Base-by-base conservation (phyloP, 495 filamentous ascomycete species). In the Aspergillus wentii region DNA sequence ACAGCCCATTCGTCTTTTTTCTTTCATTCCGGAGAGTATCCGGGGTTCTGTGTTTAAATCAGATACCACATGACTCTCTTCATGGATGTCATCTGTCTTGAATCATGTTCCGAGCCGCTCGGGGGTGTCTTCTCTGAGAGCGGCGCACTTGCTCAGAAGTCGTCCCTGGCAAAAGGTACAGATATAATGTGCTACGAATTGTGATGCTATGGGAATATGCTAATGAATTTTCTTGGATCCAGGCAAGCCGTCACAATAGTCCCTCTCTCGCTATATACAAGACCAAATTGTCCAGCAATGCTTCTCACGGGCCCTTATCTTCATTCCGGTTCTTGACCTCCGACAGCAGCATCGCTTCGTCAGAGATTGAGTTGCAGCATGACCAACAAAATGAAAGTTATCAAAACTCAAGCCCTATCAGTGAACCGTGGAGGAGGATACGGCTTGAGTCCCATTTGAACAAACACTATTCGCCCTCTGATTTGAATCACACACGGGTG, bases 1-100 rank as follows among this genome's bases (percentile, higher is more conserved):
- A n/a, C n/a, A n/a, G n/a, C n/a, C n/a, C n/a, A n/a, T 15, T 30
- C 28, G 6, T 30, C 28, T 26, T 26, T n/a, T 26, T 26, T n/a
- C 33, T 8, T 14, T 14, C 30, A 6, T 35, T 17, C 9, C 19
- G 8, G 19, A 8, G 16, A 20, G 10, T 7, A 17, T 9, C 6
- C 33, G 18, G 8, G 10, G 5, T 8, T 30, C 30, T 21, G 14
- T 39, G 36, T 30, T 8, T 9, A n/a, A n/a, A n/a, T n/a, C n/a
- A n/a, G n/a, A n/a, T n/a, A n/a, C 40, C 51, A 31, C 41, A 54
- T 57, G 49, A 57, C 46, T 41, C 54, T 52, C 46, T 69, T 68
- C 59, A 71, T 71, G 68, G 65, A 71, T 71, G 68, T 71, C 66
- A 71, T 67, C 59, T 42, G 64, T 54, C 51, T 52, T 56, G 46